phyloP scores from a whole-genome alignment of 1,284 basidiomycete genomes.

The Cutaneotrichosporon sp. region DNA sequence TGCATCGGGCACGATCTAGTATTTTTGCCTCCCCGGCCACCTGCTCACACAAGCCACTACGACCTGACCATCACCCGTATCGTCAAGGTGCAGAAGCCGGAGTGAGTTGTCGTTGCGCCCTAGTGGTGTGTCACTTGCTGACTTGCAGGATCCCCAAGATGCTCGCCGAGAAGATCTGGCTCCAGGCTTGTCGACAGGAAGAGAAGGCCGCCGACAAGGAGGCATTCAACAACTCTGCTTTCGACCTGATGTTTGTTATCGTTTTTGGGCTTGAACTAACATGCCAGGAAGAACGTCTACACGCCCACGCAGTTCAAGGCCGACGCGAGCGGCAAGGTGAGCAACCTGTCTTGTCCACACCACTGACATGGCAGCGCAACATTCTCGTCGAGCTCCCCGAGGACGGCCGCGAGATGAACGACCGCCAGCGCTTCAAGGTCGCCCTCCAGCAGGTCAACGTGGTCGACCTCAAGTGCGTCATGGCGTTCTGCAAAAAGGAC shows the following conservation, averaged over 20 bases:
- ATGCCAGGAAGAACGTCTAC: constrained; percentile 40
- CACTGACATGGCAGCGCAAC: constrained; percentile 23
- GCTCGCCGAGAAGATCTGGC: constrained; percentile 38
- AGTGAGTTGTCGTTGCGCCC: constrained; percentile 18
- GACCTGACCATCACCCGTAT: constrained; percentile 13
- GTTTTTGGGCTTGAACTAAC: constrained; percentile 8
- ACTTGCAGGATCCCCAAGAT: constrained; percentile 35
- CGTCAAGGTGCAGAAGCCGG: constrained; percentile 15
- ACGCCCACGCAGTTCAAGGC: constrained; percentile 28
- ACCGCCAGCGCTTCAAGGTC: constrained; percentile 40
- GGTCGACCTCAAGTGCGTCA: constrained; percentile 39
- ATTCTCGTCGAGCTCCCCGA: constrained; percentile 39
- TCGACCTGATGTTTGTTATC: constrained; percentile 34
- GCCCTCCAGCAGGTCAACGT: constrained; percentile 31
- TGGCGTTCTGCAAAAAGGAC: constrained; percentile 35
- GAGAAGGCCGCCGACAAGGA: constrained; percentile 15
- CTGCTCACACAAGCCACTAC: constrained; percentile 19
- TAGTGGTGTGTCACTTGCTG: neutral
- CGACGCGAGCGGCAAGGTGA: constrained; percentile 25
- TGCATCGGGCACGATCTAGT: constrained; percentile 29
- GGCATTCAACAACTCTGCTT: constrained; percentile 32
- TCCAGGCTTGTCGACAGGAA: constrained; percentile 22
- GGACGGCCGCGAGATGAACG: constrained; percentile 32
- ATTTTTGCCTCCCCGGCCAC: neutral
- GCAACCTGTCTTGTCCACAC: neutral